Conservation (phyloP, 2,329 filamentous ascomycete genomes). For the Botrytis squamosa region DNA sequence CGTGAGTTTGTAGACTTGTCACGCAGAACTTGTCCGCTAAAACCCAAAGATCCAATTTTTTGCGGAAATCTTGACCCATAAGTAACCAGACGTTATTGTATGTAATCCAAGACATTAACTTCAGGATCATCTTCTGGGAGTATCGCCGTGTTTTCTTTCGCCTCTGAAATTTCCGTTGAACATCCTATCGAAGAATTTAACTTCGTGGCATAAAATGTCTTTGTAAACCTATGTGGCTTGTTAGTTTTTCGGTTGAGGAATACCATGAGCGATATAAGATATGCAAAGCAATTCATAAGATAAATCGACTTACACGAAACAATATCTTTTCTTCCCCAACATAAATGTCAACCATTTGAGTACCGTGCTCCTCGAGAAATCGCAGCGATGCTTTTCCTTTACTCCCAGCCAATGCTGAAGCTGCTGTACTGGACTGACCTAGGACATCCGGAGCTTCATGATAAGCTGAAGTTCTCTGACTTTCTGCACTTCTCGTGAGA, state of each 20-base stretch:
- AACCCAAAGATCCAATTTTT: slow-evolving; percentile 1
- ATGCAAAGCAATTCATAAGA: neutral
- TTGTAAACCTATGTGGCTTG: slow-evolving; percentile 4
- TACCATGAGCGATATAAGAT: neutral
- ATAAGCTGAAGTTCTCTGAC: neutral
- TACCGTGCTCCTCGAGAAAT: neutral
- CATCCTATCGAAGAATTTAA: slow-evolving; percentile 28
- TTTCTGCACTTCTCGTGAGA: too few species aligned
- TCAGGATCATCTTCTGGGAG: slow-evolving; percentile 24
- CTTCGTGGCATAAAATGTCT: slow-evolving; percentile 18
- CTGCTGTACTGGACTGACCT: neutral
- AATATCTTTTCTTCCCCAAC: slow-evolving; percentile 18
- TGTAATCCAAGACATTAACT: slow-evolving; percentile 23
- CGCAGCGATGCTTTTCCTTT: neutral
- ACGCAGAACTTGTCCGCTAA: slow-evolving; percentile 16
- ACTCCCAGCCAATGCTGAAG: neutral
- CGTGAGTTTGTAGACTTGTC: neutral
- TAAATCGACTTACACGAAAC: neutral
- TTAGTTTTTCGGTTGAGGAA: neutral
- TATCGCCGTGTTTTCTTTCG: neutral
- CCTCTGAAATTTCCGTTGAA: slow-evolving; percentile 23
- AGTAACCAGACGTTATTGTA: neutral
- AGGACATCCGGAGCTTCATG: too few species aligned
- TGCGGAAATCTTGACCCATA: neutral
- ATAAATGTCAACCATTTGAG: slow-evolving; percentile 21